Evolutionary conservation across 495 filamentous ascomycete species (phyloP).

Genomic region (Schizothecium vesticola): DNA sequence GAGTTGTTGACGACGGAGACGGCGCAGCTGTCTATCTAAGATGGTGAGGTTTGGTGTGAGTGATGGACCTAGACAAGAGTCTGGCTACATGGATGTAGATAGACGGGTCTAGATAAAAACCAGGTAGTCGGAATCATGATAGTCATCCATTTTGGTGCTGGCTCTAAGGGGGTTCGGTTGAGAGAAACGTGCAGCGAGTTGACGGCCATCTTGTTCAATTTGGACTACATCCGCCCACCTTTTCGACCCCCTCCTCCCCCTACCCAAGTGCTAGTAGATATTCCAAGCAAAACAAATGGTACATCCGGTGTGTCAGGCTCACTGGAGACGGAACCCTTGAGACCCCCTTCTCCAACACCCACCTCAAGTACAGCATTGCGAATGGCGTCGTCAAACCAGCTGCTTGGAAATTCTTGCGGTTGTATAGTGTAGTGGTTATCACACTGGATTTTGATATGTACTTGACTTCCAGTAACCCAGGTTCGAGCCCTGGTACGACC

Average conservation of each 20-base stretch:
- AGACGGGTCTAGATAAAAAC: not conserved
- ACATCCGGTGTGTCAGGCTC: too few relatives aligned
- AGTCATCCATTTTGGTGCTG: not conserved
- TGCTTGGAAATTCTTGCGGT: not conserved
- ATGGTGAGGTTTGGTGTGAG: not conserved
- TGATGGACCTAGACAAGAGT: too few relatives aligned
- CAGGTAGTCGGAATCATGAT: not conserved
- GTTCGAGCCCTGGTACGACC: not conserved
- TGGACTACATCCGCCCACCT: too few relatives aligned
- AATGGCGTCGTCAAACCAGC: not conserved
- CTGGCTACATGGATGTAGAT: not conserved
- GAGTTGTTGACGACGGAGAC: conserved; percentile 17
- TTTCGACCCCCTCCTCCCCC: too few relatives aligned
- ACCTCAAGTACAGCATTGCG: too few relatives aligned
- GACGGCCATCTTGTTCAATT: too few relatives aligned
- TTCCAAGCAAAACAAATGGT: too few relatives aligned
- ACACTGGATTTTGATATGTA: not conserved
- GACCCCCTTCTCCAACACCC: too few relatives aligned
- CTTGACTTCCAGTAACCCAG: not conserved
- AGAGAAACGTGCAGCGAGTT: too few relatives aligned
- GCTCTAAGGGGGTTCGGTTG: too few relatives aligned
- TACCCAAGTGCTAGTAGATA: too few relatives aligned
- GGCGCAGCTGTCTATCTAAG: conserved; percentile 29
- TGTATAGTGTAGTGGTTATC: not conserved
- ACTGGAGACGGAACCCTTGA: too few relatives aligned